Base-by-base conservation (phyloP, 164 flowering plant species). In the Tetrastigma voinierianum region DNA sequence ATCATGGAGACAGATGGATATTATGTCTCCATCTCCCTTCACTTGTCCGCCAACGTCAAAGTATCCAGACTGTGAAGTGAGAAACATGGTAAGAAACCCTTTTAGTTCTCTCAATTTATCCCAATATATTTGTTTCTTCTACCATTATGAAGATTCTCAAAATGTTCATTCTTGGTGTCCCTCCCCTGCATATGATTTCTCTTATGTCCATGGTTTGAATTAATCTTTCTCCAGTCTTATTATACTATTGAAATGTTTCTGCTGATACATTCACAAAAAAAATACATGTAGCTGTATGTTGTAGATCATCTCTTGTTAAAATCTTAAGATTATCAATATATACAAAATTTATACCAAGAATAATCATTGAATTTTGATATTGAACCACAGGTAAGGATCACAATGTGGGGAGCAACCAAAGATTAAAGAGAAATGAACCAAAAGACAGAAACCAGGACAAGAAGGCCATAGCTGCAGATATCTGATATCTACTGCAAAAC, bases 391-490 rank as follows among this genome's bases (percentile, higher is more conserved):
- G 43, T 24, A 10, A 25, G 54, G 59, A 67, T 82, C 75, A 77
- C 73, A 80, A 69, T 21, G 87, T 70, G 2, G 93, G 90, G 11
- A 87, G 85, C 46, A 85, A 54, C 96, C 91, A 87, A 9, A 90
- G 79, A 70, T 90, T 90, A 76, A 77, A 80, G 61, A 90, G 86
- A 55, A 80, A 76, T 1, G 90, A 87, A 57, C 77, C 80, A 10
- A 75, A 23, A 7, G 85, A 83, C 32, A 90, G 69, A 70, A 88
- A 76, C 97, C 97, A 88, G 32, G 92, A 81, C 65, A 86, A 65
- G 79, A 88, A 88, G 25, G 94, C 94, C 89, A 86, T 83, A 21
- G 84, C 79, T 1, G 88, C 85, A 23, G 97, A 88, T 18, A 90
- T 74, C 67, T 84, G 88, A 74, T 87, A 88, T 74, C 90, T 81